These are phyloP conservation scores for Linderniella brevidens DNA, from an alignment of 257 asterid species.

Conservation along the genomic window DNA sequence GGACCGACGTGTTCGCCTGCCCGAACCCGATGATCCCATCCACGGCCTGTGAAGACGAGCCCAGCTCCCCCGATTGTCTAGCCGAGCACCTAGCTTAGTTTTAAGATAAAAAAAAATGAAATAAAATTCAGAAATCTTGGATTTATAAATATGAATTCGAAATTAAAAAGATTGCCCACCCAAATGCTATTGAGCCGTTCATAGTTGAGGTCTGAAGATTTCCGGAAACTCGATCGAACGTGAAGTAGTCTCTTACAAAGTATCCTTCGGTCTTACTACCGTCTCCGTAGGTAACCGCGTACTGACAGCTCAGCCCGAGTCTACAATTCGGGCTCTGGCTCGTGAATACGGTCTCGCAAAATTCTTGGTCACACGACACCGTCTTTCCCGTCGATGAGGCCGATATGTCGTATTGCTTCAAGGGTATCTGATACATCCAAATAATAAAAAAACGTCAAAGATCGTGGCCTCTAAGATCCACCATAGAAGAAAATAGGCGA, in stretches of 20 bases:
- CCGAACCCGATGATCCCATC: constrained; percentile 97
- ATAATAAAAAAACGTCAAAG: constrained; percentile 9
- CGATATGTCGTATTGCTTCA: constrained; percentile 55
- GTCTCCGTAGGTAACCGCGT: constrained; percentile 75
- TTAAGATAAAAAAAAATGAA: constrained; percentile 16
- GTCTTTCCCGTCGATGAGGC: constrained; percentile 59
- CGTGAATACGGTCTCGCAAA: constrained; percentile 41
- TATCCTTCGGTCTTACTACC: constrained; percentile 82
- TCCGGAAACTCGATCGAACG: constrained; percentile 64
- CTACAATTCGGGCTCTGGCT: constrained; percentile 48
- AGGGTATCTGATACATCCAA: constrained; percentile 36
- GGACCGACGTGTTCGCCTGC: constrained; percentile 80
- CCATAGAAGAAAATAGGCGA: too few species aligned
- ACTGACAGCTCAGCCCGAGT: constrained; percentile 60
- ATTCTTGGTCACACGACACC: constrained; percentile 59
- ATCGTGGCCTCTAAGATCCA: too few species aligned
- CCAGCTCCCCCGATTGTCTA: constrained; percentile 77
- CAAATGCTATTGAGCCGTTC: constrained; percentile 83
- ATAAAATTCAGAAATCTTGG: neutral
- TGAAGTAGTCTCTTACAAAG: constrained; percentile 57
- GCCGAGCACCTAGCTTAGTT: constrained; percentile 66
- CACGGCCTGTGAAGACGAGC: constrained; percentile 74
- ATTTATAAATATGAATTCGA: neutral
- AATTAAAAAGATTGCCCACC: constrained; percentile 36
- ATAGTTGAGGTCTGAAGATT: constrained; percentile 50